Conservation (phyloP, 2,329 filamentous ascomycete species). For the Penicillium capsulatum region DNA sequence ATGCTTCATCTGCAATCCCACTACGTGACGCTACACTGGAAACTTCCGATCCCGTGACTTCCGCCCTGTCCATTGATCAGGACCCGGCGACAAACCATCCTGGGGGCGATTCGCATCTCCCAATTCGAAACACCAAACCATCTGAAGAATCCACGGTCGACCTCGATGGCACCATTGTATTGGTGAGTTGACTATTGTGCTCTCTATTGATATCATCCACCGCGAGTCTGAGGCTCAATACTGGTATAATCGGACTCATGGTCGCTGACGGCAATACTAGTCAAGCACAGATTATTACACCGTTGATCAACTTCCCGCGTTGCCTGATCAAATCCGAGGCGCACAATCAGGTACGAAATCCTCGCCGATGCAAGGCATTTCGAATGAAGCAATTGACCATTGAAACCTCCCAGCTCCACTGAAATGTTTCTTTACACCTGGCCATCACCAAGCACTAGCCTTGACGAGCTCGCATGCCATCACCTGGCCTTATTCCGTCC, state of each 20-base stretch:
- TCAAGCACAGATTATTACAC: conserved; percentile 80
- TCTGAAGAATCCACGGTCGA: conserved; percentile 30
- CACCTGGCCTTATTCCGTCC: conserved; percentile 77
- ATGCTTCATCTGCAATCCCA: conserved; percentile 21
- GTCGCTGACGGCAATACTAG: conserved; percentile 41
- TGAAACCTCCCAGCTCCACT: conserved; percentile 52
- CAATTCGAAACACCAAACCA: conserved; percentile 38
- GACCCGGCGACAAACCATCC: conserved; percentile 16
- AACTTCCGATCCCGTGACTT: conserved; percentile 13
- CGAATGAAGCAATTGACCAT: conserved; percentile 10
- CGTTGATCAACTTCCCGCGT: conserved; percentile 76
- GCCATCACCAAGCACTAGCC: conserved; percentile 69
- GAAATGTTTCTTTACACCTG: conserved; percentile 62
- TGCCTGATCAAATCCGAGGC: conserved; percentile 71
- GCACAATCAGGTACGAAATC: conserved; percentile 56
- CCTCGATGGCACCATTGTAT: conserved; percentile 32
- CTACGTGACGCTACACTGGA: conserved; percentile 19
- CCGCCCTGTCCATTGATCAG: conserved; percentile 11
- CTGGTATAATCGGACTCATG: background rate
- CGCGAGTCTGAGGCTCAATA: conserved; percentile 8
- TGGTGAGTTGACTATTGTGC: conserved; percentile 28
- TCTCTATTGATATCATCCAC: conserved; percentile 2
- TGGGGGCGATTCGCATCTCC: conserved; percentile 29
- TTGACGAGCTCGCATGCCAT: conserved; percentile 78
- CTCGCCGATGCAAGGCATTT: conserved; percentile 3